Conservation (phyloP, 2,329 filamentous ascomycete species). For the Rachicladosporium sp. region DNA sequence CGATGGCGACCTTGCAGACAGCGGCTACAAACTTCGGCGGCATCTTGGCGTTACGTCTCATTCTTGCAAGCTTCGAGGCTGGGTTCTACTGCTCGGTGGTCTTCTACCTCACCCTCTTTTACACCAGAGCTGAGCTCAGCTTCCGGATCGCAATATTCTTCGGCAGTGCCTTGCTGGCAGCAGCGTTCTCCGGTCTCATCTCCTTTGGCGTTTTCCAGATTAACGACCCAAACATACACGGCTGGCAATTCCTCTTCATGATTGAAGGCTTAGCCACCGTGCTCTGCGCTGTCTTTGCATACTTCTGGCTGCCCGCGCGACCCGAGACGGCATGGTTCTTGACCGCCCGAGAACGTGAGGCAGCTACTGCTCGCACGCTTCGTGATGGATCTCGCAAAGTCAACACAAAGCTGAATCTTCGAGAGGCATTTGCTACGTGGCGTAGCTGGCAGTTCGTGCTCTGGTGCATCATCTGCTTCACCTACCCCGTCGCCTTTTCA, state of each 20-base stretch:
- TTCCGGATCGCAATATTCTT: constrained; percentile 36
- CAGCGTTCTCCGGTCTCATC: constrained; percentile 30
- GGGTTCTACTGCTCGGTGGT: constrained; percentile 44
- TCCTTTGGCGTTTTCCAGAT: constrained; percentile 38
- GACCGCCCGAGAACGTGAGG: constrained; percentile 22
- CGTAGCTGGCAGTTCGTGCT: constrained; percentile 30
- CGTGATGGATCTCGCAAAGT: constrained; percentile 33
- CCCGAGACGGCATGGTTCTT: constrained; percentile 29
- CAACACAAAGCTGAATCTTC: constrained; percentile 27
- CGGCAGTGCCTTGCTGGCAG: constrained; percentile 29
- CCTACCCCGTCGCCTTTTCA: constrained; percentile 37
- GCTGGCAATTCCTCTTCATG: constrained; percentile 35
- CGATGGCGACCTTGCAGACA: constrained; percentile 37
- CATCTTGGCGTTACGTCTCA: constrained; percentile 38
- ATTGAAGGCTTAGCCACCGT: constrained; percentile 30
- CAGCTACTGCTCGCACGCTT: constrained; percentile 33
- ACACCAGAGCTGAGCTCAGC: constrained; percentile 29
- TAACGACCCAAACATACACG: constrained; percentile 31
- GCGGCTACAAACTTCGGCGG: constrained; percentile 37
- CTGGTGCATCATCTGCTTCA: constrained; percentile 36
- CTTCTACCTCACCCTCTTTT: constrained; percentile 43
- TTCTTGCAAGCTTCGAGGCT: constrained; percentile 38
- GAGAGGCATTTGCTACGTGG: constrained; percentile 33
- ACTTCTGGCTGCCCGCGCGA: constrained; percentile 24
- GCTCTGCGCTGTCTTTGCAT: constrained; percentile 19